Evolutionary conservation across 179 eudicot genomes (phyloP).

Genomic region (Beta lomatogona): DNA sequence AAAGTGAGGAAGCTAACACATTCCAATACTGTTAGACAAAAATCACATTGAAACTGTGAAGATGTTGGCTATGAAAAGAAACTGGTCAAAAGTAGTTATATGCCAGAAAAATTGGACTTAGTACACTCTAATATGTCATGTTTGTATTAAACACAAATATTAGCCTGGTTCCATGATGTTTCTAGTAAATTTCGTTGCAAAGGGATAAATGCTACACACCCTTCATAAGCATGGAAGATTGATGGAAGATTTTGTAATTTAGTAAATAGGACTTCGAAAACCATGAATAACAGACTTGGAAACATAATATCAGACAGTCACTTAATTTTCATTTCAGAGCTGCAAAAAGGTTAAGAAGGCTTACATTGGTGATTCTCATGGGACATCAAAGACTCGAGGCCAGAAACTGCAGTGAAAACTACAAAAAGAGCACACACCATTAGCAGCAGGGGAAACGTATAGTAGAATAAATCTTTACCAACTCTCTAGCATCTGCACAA

Average conservation of each 20-base stretch:
- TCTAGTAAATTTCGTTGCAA: neutral
- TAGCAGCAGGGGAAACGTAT: neutral
- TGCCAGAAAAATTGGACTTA: neutral
- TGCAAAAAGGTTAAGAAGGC: constrained; percentile 25
- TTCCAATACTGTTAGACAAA: neutral
- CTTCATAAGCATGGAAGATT: neutral
- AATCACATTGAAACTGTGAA: neutral
- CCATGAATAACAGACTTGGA: neutral
- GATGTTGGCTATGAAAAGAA: neutral
- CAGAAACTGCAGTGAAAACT: constrained; percentile 88
- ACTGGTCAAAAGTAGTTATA: neutral
- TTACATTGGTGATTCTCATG: constrained; percentile 79
- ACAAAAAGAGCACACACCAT: constrained; percentile 34
- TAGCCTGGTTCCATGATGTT: neutral
- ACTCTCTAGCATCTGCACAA: too few relatives aligned
- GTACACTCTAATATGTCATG: neutral
- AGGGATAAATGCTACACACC: neutral
- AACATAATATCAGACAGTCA: neutral
- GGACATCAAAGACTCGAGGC: constrained; percentile 86
- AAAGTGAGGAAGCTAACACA: neutral
- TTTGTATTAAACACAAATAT: neutral
- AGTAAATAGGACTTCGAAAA: neutral
- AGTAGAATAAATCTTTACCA: too few relatives aligned
- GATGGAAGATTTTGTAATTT: neutral
- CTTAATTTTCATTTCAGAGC: neutral